Conservation (phyloP, 2,329 filamentous ascomycete species). For the Sordariomycetes sp. region DNA sequence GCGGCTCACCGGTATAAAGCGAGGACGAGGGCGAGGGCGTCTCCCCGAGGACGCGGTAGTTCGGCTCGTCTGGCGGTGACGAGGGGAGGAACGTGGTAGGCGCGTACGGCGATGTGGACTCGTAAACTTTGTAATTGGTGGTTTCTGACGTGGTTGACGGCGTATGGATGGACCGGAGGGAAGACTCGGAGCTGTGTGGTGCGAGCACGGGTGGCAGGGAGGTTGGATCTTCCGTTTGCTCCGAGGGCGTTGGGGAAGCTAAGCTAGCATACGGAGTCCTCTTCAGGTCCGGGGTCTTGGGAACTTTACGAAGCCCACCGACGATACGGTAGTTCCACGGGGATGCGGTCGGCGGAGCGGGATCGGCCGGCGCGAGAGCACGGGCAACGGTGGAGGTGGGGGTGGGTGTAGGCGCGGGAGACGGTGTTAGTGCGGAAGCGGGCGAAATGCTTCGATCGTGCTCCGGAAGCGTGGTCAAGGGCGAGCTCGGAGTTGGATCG, state of each 20-base stretch:
- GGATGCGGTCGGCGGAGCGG: constrained; percentile 16
- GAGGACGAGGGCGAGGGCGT: constrained; percentile 33
- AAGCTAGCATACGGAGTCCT: neutral
- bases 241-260: neutral
- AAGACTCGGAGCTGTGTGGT: constrained; percentile 7
- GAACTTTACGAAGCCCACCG: constrained; percentile 44
- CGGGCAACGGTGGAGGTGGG: constrained; percentile 11
- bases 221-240: neutral
- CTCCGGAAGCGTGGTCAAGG: constrained; percentile 36
- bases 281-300: constrained; percentile 20
- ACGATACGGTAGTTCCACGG: constrained; percentile 44
- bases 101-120: constrained; percentile 28
- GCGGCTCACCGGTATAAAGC: constrained; percentile 21
- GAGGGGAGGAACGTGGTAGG: constrained; percentile 22
- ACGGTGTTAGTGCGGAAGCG: constrained; percentile 20
- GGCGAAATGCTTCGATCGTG: constrained; percentile 22
- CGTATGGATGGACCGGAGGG: constrained; percentile 18
- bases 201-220: neutral
- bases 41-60: constrained; percentile 39
- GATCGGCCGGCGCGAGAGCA: constrained; percentile 6
- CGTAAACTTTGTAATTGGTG: constrained; percentile 45
- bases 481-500: constrained; percentile 33
- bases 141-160: constrained; percentile 36
- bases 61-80: constrained; percentile 19
- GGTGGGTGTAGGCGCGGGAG: constrained; percentile 16